Base-by-base conservation (phyloP, 2,329 filamentous ascomycete species). In the Davidsoniella virescens region DNA sequence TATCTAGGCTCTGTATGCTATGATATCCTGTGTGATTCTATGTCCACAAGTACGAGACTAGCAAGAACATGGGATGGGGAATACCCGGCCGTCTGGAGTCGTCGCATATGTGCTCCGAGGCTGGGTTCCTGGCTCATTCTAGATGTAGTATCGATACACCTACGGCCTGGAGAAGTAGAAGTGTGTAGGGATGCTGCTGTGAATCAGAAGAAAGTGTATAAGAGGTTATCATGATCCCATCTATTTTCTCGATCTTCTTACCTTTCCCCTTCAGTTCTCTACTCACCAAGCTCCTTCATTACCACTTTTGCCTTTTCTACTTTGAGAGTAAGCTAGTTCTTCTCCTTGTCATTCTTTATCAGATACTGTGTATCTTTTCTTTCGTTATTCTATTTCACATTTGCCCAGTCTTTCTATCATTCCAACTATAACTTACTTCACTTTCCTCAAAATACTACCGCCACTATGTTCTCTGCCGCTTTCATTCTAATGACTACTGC, bases 401-500 rank as follows among this genome's bases (percentile, higher is more conserved):
- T 25, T 36, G 9, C 29, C n/a, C 17, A 14, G 20, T 38, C 48
- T 50, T 8, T 33, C 18, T 20, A 36, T 38, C 36, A 45, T 52
- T 52, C 41, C 20, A 33, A 52, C 25, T 49, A 52, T 46, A 26
- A 16, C 44, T n/a, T 14, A 10, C 26, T 29, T 29, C 9, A 29
- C 25, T 43, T 49, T 49, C 29, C 18, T 40, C 33, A 8, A 17
- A 42, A n/a, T 39, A 26, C 41, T 38, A 47, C 37, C 20, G 33
- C 38, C 47, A 49, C 29, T 37, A 51, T 56, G 55, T 33, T 52
- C 26, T 56, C 40, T 39, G 38, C 54, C 16, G 52, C 55, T 29
- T 33, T 61, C 6, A 12, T 61, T 40, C 49, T 59, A n/a, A 55
- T 63, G 48, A 54, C 59, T 42, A 58, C 61, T 51, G 50, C 63